phyloP scores from a whole-genome alignment of 352 stramenopile species.

The Phytopythium montanum region DNA sequence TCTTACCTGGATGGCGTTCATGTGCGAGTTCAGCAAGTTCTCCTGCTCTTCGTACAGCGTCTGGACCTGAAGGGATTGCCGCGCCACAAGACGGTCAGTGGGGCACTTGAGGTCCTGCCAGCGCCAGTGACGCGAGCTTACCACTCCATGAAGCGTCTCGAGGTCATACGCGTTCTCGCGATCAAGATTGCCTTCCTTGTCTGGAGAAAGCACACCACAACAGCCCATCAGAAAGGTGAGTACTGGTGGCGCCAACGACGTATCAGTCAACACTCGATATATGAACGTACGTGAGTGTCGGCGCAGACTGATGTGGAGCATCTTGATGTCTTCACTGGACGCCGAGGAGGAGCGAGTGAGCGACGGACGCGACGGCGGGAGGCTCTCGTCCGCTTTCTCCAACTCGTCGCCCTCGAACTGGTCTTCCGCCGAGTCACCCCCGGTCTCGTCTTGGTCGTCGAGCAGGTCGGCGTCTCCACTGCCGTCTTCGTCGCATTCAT shows the following conservation, averaged over 20 bases:
- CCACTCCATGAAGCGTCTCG: constrained; percentile 67
- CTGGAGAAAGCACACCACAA: background rate
- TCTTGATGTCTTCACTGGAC: constrained; percentile 58
- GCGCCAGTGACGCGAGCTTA: constrained; percentile 10
- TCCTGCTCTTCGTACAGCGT: constrained; percentile 97
- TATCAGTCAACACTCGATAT: background rate
- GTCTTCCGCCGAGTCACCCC: constrained; percentile 14
- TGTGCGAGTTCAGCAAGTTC: constrained; percentile 94
- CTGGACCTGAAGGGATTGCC: constrained; percentile 49
- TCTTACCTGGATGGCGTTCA: constrained; percentile 92
- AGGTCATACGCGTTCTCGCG: constrained; percentile 35
- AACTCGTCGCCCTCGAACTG: constrained; percentile 10
- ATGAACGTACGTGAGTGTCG: constrained; percentile 42
- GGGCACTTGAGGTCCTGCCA: background rate
- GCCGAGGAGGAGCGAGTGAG: constrained; percentile 1
- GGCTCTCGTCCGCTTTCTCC: constrained; percentile 1
- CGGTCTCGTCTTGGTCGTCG: constrained; percentile 7
- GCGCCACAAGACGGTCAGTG: background rate
- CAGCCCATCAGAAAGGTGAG: background rate
- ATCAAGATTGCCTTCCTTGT: constrained; percentile 2
- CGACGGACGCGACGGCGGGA: constrained; percentile 1
- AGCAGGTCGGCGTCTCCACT: constrained; percentile 12
- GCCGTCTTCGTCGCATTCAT: constrained; percentile 23
- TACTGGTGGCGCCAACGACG: background rate
- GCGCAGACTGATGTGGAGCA: constrained; percentile 49